Percentiles rank a stretch among this genome's conserved stretches.
phyloP scores from a whole-genome alignment of 2,329 filamentous ascomycete species.

The Clarireedia monteithiana region DNA sequence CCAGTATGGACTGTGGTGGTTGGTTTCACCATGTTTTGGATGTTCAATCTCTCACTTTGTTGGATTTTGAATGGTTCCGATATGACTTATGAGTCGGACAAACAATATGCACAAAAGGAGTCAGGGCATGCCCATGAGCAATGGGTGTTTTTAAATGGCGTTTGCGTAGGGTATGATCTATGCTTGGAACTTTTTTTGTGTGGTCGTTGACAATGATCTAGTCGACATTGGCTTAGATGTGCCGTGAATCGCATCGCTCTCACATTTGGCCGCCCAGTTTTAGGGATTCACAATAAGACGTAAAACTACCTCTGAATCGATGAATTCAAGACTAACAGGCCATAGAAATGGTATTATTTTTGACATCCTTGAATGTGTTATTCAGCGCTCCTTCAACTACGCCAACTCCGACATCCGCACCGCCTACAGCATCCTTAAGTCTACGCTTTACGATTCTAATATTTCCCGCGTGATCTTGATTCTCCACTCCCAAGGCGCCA shows the following conservation, averaged over 20 bases:
- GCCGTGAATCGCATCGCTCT: slow-evolving; percentile 65
- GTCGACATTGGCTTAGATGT: slow-evolving; percentile 58
- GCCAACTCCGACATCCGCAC: slow-evolving; percentile 59
- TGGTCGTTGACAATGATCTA: slow-evolving; percentile 22
- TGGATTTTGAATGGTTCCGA: slow-evolving; percentile 44
- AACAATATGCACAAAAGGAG: slow-evolving; percentile 42
- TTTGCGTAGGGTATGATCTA: slow-evolving; percentile 48
- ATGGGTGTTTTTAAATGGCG: slow-evolving; percentile 77
- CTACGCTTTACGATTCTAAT: slow-evolving; percentile 51
- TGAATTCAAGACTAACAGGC: not conserved
- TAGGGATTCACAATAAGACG: slow-evolving; percentile 70
- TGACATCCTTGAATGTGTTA: slow-evolving; percentile 67
- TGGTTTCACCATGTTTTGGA: slow-evolving; percentile 37
- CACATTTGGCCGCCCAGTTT: slow-evolving; percentile 63
- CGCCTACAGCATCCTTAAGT: slow-evolving; percentile 55
- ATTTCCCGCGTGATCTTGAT: slow-evolving; percentile 66
- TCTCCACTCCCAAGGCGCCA: slow-evolving; percentile 70
- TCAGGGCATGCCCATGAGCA: slow-evolving; percentile 50
- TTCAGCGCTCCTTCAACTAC: slow-evolving; percentile 69
- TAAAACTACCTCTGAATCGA: slow-evolving; percentile 21
- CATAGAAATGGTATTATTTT: slow-evolving; percentile 56
- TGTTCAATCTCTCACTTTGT: slow-evolving; percentile 44
- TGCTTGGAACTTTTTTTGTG: not conserved
- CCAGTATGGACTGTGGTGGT: slow-evolving; percentile 40
- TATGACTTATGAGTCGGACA: slow-evolving; percentile 42